These are phyloP conservation scores for Lolium multiflorum DNA, from an alignment of 176 grass and related monocot species.

Conservation along the genomic window DNA sequence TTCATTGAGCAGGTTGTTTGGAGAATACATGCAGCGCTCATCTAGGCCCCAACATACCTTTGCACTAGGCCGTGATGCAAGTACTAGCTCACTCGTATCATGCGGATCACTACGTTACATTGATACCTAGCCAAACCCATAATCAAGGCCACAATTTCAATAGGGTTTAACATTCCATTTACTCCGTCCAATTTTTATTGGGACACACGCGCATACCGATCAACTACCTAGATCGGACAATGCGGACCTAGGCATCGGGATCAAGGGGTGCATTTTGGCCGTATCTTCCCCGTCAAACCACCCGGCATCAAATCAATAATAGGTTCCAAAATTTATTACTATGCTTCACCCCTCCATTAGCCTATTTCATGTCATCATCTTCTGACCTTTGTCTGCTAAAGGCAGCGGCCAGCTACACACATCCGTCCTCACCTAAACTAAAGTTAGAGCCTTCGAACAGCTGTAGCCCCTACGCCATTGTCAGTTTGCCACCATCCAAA, in stretches of 20 bases:
- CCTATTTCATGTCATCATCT: constrained; percentile 15
- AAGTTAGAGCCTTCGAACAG: no score
- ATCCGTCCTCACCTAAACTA: no score
- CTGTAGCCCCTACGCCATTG: no score
- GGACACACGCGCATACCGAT: background rate
- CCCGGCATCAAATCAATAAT: background rate
- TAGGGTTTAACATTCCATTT: constrained; percentile 15
- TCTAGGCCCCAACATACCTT: background rate
- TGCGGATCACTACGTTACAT: background rate
- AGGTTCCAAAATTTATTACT: background rate
- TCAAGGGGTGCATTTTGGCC: background rate
- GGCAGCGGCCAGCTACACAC: background rate
- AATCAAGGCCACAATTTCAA: background rate
- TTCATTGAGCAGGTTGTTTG: no score
- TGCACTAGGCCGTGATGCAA: background rate
- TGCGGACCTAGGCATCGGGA: background rate
- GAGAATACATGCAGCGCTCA: background rate
- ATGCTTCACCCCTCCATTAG: background rate
- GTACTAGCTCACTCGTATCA: background rate
- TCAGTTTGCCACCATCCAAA: no score
- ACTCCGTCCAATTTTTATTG: background rate
- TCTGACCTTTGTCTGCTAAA: background rate
- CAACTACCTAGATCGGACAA: background rate
- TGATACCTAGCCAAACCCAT: no score
- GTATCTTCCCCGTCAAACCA: background rate